Evolutionary conservation across 345 rosid species (phyloP), one percentile per base, ranked within the genome.

Genomic region (Kandelia obovata): DNA sequence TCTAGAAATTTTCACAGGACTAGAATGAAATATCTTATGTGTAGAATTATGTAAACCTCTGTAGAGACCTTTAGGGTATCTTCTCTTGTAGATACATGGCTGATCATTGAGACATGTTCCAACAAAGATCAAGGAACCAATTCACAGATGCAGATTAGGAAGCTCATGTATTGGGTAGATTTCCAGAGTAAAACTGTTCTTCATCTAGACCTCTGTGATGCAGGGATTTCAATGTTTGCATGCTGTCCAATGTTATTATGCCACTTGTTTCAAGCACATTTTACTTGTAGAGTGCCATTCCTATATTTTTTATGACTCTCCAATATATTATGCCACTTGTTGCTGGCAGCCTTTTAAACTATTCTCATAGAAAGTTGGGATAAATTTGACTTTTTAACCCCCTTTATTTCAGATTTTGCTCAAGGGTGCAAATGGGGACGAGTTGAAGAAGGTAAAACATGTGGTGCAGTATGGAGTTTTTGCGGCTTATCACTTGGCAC

Each of bases 401-500:
- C 37, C 67, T 62, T 72, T 34, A 68, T 68, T 73, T 75, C 86
- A 94, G 97, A 94, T 94, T 83, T 80, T 94, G 73, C 95, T 91
- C 58, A 88, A 84, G 79, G 98, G 98, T 68, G 98, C 96, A 61
- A 73, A 80, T 70, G 89, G 82, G 63, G 95, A 87, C 31, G 95
- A 94, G 68, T 68, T 94, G 85, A 94, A 89, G 86, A 94, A 91
- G 76, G 88, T 94, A 68, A 94, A 94, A 80, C 93, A 87, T 74
- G 96, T 94, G 62, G 89, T 91, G 75, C 97, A 94, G 57, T 94
- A 89, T 79, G 98, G 98, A 75, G 82, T 94, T 75, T 94, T 94
- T 75, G 98, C 98, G 64, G 98, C 98, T 51, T 91, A 94, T 80
- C 98, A 94, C 75, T 78, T 94, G 84, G 98, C 92, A 61, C 53